Percentiles rank a stretch among this genome's conserved stretches.
These are phyloP conservation scores for Apophysomyces ossiformis DNA, from an alignment of 371 early-diverging fungal genomes.

Conservation along the genomic window DNA sequence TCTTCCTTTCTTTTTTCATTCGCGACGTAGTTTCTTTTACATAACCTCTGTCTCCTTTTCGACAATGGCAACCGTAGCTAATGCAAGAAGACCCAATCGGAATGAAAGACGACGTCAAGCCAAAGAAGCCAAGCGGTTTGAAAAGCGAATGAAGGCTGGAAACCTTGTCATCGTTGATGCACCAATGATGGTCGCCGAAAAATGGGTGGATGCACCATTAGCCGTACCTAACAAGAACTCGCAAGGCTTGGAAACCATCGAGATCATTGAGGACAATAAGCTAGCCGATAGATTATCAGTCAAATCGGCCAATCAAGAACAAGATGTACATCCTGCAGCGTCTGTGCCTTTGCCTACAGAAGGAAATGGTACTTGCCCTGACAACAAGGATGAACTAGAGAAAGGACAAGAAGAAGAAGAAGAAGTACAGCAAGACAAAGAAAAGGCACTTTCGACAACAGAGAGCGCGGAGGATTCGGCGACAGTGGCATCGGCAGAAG, in stretches of 20 bases:
- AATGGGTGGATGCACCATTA: background rate
- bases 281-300: background rate
- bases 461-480: background rate
- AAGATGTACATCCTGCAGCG: background rate
- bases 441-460: too few relatives aligned
- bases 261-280: background rate
- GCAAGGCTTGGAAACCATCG: background rate
- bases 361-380: background rate
- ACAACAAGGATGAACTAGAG: background rate
- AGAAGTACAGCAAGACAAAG: too few relatives aligned
- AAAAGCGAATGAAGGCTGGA: background rate
- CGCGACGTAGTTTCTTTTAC: background rate
- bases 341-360: constrained; percentile 2
- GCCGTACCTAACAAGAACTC: background rate
- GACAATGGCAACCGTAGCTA: background rate
- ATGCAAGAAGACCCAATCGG: background rate
- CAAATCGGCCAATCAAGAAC: background rate
- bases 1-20: background rate
- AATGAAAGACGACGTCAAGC: background rate
- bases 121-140: background rate
- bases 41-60: too few relatives aligned
- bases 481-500: background rate
- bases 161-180: background rate
- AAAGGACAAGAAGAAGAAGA: background rate
- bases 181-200: background rate